These are phyloP conservation scores for Lobosporangium transversale DNA, from an alignment of 192 early-diverging fungal genomes.

Conservation along the genomic window DNA sequence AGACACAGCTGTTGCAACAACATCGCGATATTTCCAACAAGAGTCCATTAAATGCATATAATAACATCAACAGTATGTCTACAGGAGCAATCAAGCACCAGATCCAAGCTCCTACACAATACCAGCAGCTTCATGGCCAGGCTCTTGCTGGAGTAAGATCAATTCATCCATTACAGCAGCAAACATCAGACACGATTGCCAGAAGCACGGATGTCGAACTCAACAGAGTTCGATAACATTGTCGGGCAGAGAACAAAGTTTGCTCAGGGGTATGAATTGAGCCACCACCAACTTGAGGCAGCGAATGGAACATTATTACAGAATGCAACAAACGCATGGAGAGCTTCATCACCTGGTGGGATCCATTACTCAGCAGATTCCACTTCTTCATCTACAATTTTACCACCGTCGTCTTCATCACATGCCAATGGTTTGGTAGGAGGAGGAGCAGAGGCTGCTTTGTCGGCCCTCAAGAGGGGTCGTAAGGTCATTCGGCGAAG, in stretches of 20 bases:
- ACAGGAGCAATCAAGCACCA: slow-evolving; percentile 4
- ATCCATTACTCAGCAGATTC: not conserved
- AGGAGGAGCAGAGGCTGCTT: not conserved
- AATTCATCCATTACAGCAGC: slow-evolving; percentile 22
- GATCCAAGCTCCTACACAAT: slow-evolving; percentile 11
- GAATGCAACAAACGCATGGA: not conserved
- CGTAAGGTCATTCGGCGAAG: slow-evolving; percentile 35
- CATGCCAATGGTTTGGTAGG: too few species aligned
- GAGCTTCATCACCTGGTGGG: slow-evolving; percentile 7
- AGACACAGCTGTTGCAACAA: not conserved
- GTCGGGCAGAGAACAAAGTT: not conserved
- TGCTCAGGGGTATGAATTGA: slow-evolving; percentile 11
- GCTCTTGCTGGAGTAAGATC: slow-evolving; percentile 1
- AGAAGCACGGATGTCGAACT: too few species aligned
- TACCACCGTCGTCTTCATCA: too few species aligned
- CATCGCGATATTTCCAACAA: too few species aligned
- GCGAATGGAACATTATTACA: not conserved
- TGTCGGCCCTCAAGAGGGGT: slow-evolving; percentile 19
- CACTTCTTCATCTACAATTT: not conserved
- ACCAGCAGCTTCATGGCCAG: slow-evolving; percentile 7
- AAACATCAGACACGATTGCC: not conserved
- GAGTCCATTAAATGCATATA: too few species aligned
- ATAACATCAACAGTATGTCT: too few species aligned
- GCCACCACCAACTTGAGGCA: too few species aligned
- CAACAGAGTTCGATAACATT: too few species aligned